Base-by-base conservation (phyloP, 192 early-diverging fungal species). In the Coemansia biformis region DNA sequence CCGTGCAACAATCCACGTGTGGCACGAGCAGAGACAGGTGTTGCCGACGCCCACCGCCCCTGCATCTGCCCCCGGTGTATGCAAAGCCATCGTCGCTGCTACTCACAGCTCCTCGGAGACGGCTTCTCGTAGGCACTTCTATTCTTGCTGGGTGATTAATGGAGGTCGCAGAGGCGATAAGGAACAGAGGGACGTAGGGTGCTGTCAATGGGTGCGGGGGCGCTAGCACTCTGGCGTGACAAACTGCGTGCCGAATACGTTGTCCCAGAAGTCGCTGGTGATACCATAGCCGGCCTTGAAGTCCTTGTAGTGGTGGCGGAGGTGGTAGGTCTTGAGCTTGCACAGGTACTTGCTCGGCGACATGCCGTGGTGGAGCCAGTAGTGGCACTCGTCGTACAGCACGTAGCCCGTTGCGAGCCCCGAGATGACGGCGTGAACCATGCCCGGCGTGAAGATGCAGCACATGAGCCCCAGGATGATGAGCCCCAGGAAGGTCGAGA, bases 281-380 rank as follows among this genome's bases (percentile, higher is more conserved):
- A 95, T 92, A 24, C 92, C 92, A 57, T 84, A 95, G 18, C 90
- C 90, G 10, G 77, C 67, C 59, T 91, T 85, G 46, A 79, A 86
- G 63, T 94, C 81, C 66, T 89, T 89, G 76, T 97, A 97, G 63
- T 97, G 94, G 62, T 97, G 94, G 39, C 88, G 88, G 44, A 97
- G 66, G 45, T 97, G 94, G 56, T 95, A 95, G 6, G 85, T 84
- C 64, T 97, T 97, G 83, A 97, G 89, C 46, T 87, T 82, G 38
- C 73, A 79, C 46, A 92, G 79, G 68, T 90, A 83, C 32, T 76
- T 59, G 34, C 78, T 75, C 46, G 78, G 72, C 8, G 89, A 85
- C 22, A 80, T 77, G 33, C 87, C 89, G 63, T 97, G 94, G 68
- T 97, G 94, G 22, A 93, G 80, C 77, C 92, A 92, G 65, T 94